These are phyloP conservation scores for Mortierella claussenii DNA, from an alignment of 192 early-diverging fungal species.

Conservation along the genomic window DNA sequence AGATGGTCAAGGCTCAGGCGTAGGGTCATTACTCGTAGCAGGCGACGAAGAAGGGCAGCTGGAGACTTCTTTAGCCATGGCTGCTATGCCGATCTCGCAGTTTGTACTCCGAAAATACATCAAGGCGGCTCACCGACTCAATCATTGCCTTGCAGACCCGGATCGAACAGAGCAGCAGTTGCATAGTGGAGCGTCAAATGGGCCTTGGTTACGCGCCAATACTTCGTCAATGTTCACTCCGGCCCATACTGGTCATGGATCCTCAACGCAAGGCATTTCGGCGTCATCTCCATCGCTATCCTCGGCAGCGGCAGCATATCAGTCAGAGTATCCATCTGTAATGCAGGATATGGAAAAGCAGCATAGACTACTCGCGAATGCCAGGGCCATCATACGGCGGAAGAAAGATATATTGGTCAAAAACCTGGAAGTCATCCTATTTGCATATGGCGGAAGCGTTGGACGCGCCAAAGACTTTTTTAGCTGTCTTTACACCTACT, in stretches of 20 bases:
- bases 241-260: conserved; percentile 24
- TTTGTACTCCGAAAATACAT: conserved; percentile 45
- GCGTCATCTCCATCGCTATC: neutral
- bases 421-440: conserved; percentile 32
- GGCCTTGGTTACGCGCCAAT: conserved; percentile 11
- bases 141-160: conserved; percentile 25
- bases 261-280: neutral
- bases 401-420: conserved; percentile 39
- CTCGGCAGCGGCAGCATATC: neutral
- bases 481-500: conserved; percentile 57
- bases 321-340: conserved; percentile 8
- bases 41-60: conserved; percentile 48
- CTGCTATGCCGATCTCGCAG: conserved; percentile 37
- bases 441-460: conserved; percentile 35
- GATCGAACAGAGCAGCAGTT: neutral
- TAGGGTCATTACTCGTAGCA: conserved; percentile 33
- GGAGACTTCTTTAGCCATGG: conserved; percentile 18
- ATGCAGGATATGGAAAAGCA: conserved; percentile 36
- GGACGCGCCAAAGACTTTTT: conserved; percentile 59
- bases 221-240: neutral
- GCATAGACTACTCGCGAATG: conserved; percentile 19
- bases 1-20: conserved; percentile 19
- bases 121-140: conserved; percentile 28
- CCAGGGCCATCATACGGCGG: conserved; percentile 26
- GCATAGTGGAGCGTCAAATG: neutral